phyloP scores from a whole-genome alignment of 2,329 filamentous ascomycete genomes.

The Phaeosphaeriaceae sp. region DNA sequence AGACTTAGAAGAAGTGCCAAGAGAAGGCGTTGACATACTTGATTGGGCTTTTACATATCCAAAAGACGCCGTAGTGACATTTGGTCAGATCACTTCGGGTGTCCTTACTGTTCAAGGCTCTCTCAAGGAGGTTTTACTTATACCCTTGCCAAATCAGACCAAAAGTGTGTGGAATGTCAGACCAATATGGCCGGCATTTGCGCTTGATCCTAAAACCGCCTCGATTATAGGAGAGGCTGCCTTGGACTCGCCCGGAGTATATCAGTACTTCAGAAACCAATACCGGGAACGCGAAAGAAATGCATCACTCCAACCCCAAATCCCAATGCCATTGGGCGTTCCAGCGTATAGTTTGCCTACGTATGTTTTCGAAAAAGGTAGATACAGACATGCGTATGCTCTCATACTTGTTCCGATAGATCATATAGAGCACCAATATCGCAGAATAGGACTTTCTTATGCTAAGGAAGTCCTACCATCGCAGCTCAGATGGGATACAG shows the following conservation, averaged over 20 bases:
- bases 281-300: no score
- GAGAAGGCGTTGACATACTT: not conserved
- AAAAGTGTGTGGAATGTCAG: no score
- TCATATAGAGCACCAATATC: not conserved
- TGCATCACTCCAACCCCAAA: no score
- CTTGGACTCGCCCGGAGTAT: not conserved
- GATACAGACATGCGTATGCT: not conserved
- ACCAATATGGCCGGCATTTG: no score
- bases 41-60: not conserved
- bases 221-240: not conserved
- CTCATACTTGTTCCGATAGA: not conserved
- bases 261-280: no score
- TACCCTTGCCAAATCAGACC: no score
- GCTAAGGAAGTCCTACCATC: not conserved
- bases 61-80: no score
- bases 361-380: not conserved
- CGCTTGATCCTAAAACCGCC: not conserved
- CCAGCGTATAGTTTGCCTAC: not conserved
- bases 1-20: not conserved
- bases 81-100: no score
- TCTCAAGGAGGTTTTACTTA: no score
- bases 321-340: no score
- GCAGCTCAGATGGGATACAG: no score
- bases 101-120: no score
- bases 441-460: not conserved